Base-by-base conservation (phyloP, 202 grass and related monocot genomes). In the Digitaria exilis region DNA sequence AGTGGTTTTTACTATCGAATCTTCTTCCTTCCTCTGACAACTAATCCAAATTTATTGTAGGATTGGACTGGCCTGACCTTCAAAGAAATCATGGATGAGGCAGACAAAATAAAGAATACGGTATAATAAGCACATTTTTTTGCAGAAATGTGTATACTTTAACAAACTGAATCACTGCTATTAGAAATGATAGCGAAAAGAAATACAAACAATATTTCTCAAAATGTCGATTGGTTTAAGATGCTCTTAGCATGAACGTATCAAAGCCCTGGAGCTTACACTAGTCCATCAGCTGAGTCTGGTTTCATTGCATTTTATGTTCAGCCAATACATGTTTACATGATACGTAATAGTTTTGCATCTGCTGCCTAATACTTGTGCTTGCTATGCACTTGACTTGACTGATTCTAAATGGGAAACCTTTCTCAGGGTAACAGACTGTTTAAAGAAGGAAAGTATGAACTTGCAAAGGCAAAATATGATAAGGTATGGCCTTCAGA, bases 401-500 rank as follows among this genome's bases (percentile, higher is more conserved):
- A 37, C 17, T 41, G 19, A 0, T 60, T 37, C 63, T 84, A 59
- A 84, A 50, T 6, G 10, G 58, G 72, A 56, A 52, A 42, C 67
- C 58, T 88, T 31, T 88, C 48, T 77, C 85, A 98, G 93, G 96
- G 96, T 83, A 98, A 98, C 37, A 89, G 91, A 90, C 81, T 98
- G 68, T 98, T 98, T 87, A 98, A 96, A 88, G 96, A 98, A 95
- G 93, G 91, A 76, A 96, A 98, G 51, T 94, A 84, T 83, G 91
- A 92, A 79, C 96, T 98, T 89, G 89, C 96, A 34, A 98, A 98
- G 75, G 93, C 87, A 10, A 98, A 98, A 84, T 98, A 98, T 60
- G 93, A 98, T 31, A 96, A 98, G 93, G 96, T 91, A 95, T 70
- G 58, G 42, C 45, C 55, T 76, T 49, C 65, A 66, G 14, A 46